A percentile compares a stretch with the other conserved stretches of the same genome.
These are phyloP conservation scores for Hemisphaericaspora xylofermentans DNA, from an alignment of 1,139 yeast species.

Conservation along the genomic window DNA sequence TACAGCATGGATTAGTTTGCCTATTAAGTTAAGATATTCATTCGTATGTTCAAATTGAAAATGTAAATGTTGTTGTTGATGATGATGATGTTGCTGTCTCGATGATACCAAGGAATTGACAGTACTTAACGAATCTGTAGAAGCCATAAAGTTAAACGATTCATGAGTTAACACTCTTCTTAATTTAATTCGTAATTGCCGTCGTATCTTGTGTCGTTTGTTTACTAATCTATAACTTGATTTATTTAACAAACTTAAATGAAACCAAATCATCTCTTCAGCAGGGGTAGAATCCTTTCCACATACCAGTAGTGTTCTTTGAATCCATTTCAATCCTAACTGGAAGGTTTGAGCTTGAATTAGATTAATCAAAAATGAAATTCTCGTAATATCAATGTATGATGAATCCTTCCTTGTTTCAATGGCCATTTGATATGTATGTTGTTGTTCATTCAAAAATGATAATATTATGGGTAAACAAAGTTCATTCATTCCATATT, in stretches of 20 bases:
- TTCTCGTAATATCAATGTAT: constrained; percentile 4
- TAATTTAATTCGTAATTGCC: neutral
- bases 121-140: constrained; percentile 2
- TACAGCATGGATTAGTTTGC: neutral
- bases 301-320: neutral
- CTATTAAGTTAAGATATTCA: constrained; percentile 2
- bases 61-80: neutral
- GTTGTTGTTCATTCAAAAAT: neutral
- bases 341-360: constrained; percentile 16
- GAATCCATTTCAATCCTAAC: constrained; percentile 14
- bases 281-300: constrained; percentile 16
- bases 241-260: constrained; percentile 9
- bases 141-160: neutral
- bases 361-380: constrained; percentile 12
- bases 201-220: constrained; percentile 4
- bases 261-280: constrained; percentile 26
- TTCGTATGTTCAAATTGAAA: constrained; percentile 1
- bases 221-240: constrained; percentile 7
- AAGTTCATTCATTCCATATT: neutral
- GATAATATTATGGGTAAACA: neutral
- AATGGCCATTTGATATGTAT: neutral
- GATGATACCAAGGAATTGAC: neutral
- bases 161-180: neutral
- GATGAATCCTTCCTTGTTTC: neutral
- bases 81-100: no score